Evolutionary conservation across 805 yeast genomes (phyloP), one percentile per base, ranked within the genome.

Genomic region (Isabelozyma gotoi): DNA sequence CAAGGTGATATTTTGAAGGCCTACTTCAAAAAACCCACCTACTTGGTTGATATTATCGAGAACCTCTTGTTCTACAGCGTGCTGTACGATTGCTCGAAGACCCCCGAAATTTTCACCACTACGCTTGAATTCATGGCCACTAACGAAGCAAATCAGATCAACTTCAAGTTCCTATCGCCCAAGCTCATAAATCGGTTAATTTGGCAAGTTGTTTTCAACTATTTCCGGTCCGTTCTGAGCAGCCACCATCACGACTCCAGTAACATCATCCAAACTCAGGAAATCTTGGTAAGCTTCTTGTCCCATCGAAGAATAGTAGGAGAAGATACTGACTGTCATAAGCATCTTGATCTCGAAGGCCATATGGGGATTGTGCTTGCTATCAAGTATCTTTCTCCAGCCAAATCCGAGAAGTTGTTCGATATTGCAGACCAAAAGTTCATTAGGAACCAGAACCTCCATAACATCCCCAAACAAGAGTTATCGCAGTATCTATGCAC

Each of bases 311-410:
- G 14, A 33, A 15, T 17, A 2, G 19, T 15, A 5, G 35, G 35
- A 11, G 46, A 44, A 5, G 37, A 40, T 10, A 24, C 33, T 19
- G 47, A 47, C 11, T 48, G 58, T 2, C 48, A 52, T 39, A 41
- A 50, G 10, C 44, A 48, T 2, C 49, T 71, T 7, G 49, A 47
- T 19, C 56, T 68, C 12, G 48, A 55, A 33, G 73, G 69, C 2
- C 58, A 63, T 43, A 59, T 71, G 64, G 77, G 74, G 2, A 56
- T 71, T 1, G 65, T 61, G 1, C 40, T 69, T 16, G 61, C 71
- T 0, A 51, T 70, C 4, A 47, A 56, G 5, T 40, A 42, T 12
- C 51, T 56, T 12, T 60, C 67, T 5, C 40, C 35, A 7, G 53
- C 44, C 15, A 64, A 65, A 31, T 67, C 73, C 1, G 39, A 43